A percentile compares a stretch with the other conserved stretches of the same genome.
phyloP scores from a whole-genome alignment of 352 stramenopile species.

The Globisporangium middletonii region DNA sequence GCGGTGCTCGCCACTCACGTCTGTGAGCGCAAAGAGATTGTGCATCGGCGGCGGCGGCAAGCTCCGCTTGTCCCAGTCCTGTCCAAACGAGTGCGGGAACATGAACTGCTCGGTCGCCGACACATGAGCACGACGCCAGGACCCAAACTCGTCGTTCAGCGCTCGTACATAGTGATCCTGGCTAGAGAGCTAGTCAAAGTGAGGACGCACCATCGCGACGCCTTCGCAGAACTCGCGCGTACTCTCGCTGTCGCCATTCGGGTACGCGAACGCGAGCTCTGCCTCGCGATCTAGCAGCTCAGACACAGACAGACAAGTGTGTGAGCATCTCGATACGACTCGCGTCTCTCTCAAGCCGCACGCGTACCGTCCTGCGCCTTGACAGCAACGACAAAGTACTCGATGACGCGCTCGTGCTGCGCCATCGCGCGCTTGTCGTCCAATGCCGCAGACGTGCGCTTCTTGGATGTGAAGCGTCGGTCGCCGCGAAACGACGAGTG shows the following conservation, averaged over 20 bases:
- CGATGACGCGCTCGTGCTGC: background rate
- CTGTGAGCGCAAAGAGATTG: conserved; percentile 46
- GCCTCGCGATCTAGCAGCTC: conserved; percentile 14
- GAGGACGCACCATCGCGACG: conserved; percentile 30
- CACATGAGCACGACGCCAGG: background rate
- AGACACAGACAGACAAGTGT: background rate
- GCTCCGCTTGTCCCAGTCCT: conserved; percentile 21
- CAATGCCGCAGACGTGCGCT: too few relatives aligned
- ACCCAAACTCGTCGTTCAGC: background rate
- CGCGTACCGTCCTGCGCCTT: conserved; percentile 19
- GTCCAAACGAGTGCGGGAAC: conserved; percentile 35
- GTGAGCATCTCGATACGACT: background rate
- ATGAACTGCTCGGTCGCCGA: conserved; percentile 25
- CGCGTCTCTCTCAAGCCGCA: background rate
- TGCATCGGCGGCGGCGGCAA: conserved; percentile 33
- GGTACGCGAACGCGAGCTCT: conserved; percentile 35
- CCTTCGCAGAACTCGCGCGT: conserved; percentile 40
- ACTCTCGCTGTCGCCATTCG: conserved; percentile 12
- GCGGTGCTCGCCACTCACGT: conserved; percentile 32
- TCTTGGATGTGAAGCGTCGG: too few relatives aligned
- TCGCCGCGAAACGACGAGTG: too few relatives aligned
- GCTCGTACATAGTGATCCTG: background rate
- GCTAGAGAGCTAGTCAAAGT: background rate
- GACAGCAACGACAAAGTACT: conserved; percentile 35
- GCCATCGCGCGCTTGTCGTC: background rate